A percentile compares a stretch with the other conserved stretches of the same genome.
These are phyloP conservation scores for Coffea humblotiana DNA, from an alignment of 305 asterid genomes.

Conservation along the genomic window DNA sequence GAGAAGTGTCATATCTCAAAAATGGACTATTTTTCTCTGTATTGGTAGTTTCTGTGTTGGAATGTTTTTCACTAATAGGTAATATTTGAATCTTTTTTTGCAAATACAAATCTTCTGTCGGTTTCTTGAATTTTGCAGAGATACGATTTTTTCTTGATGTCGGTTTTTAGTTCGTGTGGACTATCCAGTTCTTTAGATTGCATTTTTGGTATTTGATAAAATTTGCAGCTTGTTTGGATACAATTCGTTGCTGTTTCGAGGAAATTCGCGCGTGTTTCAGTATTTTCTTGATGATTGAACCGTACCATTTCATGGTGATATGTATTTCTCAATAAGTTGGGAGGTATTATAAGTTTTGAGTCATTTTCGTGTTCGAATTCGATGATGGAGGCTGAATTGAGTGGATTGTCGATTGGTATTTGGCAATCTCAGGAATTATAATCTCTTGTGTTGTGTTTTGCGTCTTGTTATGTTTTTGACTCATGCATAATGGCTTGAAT, in stretches of 20 bases:
- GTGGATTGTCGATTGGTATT: not conserved
- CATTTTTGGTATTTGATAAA: not conserved
- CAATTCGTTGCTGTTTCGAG: not conserved
- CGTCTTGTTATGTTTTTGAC: not conserved
- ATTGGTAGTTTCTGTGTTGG: constrained; percentile 73
- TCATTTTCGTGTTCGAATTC: not conserved
- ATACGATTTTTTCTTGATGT: not conserved
- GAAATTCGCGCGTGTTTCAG: not conserved
- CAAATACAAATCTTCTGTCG: not conserved
- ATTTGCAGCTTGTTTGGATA: not conserved
- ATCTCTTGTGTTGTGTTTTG: constrained; percentile 1
- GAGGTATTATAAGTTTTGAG: not conserved
- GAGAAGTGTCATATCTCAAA: constrained; percentile 47
- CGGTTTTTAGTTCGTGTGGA: not conserved
- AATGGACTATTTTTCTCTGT: constrained; percentile 77
- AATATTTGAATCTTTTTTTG: constrained; percentile 3
- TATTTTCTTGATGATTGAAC: constrained; percentile 5
- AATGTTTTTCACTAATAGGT: constrained; percentile 79
- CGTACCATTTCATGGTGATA: not conserved
- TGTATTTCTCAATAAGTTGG: not conserved
- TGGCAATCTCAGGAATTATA: not conserved
- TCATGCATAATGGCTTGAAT: constrained; percentile 3
- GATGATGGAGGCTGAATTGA: not conserved
- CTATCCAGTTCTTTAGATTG: not conserved
- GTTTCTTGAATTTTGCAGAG: not conserved